phyloP scores from a whole-genome alignment of 2,329 filamentous ascomycete species.

The Talaromyces islandicus region DNA sequence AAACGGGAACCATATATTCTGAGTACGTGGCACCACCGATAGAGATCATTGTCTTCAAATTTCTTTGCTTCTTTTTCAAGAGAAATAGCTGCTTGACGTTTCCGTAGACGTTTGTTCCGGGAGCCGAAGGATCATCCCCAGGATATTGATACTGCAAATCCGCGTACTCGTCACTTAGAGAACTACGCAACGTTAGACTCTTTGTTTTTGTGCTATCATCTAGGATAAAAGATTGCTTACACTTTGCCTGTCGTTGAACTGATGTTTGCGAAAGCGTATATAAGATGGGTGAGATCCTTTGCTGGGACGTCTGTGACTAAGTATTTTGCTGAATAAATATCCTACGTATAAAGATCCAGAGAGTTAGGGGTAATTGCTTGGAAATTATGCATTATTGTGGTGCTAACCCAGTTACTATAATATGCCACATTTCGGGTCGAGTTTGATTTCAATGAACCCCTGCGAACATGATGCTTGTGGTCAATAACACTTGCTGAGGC shows the following conservation, averaged over 20 bases:
- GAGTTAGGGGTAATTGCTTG: not conserved
- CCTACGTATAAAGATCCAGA: conserved; percentile 37
- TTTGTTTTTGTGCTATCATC: not conserved
- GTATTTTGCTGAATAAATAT: conserved; percentile 80
- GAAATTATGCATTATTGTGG: not conserved
- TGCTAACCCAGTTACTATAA: not conserved
- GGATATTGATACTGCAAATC: conserved; percentile 6
- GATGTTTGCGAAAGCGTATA: conserved; percentile 7
- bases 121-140: not conserved
- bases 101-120: conserved; percentile 5
- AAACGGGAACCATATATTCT: conserved; percentile 64
- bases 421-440: not conserved
- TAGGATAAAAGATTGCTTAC: not conserved
- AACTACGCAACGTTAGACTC: not conserved
- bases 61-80: conserved; percentile 68
- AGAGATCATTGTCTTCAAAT: conserved; percentile 73
- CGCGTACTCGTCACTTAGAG: conserved; percentile 3
- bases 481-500: conserved; percentile 1
- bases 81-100: conserved; percentile 28
- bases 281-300: not conserved
- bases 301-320: conserved; percentile 2
- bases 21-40: conserved; percentile 79
- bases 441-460: not conserved
- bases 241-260: conserved; percentile 4
- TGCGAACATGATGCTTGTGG: not conserved